phyloP scores from a whole-genome alignment of 441 rosid genomes.

The Lagerstroemia fauriei region DNA sequence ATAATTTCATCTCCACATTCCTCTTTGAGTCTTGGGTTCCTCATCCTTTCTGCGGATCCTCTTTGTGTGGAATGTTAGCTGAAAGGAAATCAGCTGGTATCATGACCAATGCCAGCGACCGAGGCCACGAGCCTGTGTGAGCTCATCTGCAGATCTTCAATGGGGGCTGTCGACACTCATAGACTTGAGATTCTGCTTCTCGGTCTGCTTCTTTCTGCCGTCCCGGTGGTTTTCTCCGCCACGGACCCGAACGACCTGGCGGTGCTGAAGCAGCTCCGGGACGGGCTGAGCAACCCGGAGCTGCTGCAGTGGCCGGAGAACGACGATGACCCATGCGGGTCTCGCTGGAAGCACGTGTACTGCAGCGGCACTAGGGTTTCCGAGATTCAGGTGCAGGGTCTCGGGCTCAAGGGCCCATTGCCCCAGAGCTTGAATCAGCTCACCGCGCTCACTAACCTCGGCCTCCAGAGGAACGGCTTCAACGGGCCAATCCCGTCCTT shows the following conservation, averaged over 20 bases:
- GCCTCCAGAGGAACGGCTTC: conserved; percentile 61
- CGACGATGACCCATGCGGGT: conserved; percentile 69
- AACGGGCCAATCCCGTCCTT: conserved; percentile 61
- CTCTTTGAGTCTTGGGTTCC: neutral
- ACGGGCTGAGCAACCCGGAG: conserved; percentile 63
- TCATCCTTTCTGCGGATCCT: neutral
- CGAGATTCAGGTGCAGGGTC: conserved; percentile 60
- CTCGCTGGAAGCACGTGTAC: conserved; percentile 53
- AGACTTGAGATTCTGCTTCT: conserved; percentile 29
- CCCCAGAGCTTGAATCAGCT: conserved; percentile 59
- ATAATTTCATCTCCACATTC: neutral
- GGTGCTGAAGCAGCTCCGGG: conserved; percentile 53
- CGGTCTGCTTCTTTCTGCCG: conserved; percentile 28
- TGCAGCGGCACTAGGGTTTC: conserved; percentile 52
- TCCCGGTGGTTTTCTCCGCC: conserved; percentile 35
- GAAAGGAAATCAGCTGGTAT: neutral
- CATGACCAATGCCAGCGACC: neutral
- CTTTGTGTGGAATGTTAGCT: neutral
- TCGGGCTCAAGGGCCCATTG: conserved; percentile 60
- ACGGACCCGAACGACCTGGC: conserved; percentile 58
- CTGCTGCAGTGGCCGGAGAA: conserved; percentile 62
- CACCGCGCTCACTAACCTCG: conserved; percentile 47
- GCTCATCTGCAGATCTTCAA: conserved; percentile 33
- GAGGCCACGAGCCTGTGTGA: neutral
- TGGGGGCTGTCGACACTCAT: conserved; percentile 30